These are phyloP conservation scores for Lachnellula arida DNA, from an alignment of 2,329 filamentous ascomycete genomes.

Conservation along the genomic window DNA sequence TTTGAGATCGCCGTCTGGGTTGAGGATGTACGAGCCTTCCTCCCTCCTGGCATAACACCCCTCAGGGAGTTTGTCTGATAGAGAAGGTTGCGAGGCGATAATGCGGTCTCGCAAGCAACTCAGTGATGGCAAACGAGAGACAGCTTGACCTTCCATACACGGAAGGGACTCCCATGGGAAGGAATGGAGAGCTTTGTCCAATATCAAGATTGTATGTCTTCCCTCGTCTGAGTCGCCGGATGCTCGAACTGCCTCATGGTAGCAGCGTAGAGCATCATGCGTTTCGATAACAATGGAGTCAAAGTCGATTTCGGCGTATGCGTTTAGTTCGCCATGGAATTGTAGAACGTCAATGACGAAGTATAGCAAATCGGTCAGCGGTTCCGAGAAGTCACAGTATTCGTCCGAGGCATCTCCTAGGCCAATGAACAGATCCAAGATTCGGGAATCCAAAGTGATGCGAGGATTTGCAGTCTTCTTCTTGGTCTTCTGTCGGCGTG, in stretches of 20 bases:
- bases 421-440: constrained; percentile 84
- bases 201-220: constrained; percentile 77
- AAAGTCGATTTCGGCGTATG: constrained; percentile 97
- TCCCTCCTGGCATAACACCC: constrained; percentile 52
- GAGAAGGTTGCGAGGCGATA: constrained; percentile 32
- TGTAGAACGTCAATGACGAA: constrained; percentile 96
- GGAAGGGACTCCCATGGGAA: constrained; percentile 97
- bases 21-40: constrained; percentile 75
- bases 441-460: constrained; percentile 55
- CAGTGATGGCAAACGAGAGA: constrained; percentile 85
- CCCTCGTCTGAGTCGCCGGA: constrained; percentile 33
- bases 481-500: constrained; percentile 56
- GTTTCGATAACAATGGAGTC: constrained; percentile 86
- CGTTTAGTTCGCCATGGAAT: constrained; percentile 93
- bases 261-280: constrained; percentile 74
- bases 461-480: constrained; percentile 44
- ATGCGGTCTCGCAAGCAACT: constrained; percentile 76
- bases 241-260: constrained; percentile 52
- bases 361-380: constrained; percentile 87
- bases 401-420: constrained; percentile 68
- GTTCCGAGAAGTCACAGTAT: constrained; percentile 75
- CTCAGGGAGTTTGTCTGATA: constrained; percentile 16
- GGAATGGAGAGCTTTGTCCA: constrained; percentile 84
- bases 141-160: constrained; percentile 71
- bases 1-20: constrained; percentile 78